Base-by-base conservation (phyloP, 2,329 filamentous ascomycete genomes). In the Monosporascus sp. region DNA sequence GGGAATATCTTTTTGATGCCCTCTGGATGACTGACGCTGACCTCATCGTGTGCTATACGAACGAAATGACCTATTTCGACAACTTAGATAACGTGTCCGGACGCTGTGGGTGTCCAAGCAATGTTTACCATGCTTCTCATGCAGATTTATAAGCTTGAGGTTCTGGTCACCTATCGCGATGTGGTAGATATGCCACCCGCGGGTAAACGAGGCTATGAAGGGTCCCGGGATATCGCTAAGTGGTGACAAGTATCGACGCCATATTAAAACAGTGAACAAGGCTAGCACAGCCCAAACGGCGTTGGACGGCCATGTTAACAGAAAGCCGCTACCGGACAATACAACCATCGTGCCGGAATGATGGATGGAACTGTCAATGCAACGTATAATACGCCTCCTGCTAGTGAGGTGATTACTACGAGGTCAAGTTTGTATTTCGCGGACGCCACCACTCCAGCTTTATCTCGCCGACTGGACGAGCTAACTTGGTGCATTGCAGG, bases 41-140 rank as follows among this genome's bases (percentile, higher is more conserved):
- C 47, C 22, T 49, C 34, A 19, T 49, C 17, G 7, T 20, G 34
- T 17, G 47, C 47, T 14, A 49, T 36, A n/a, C 47, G 47, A 14
- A 40, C 19, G 31, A 40, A 40, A 20, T 20, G 47, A 8, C 47
- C 47, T 46, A 16, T 34, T 47, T 5, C 11, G 31, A 34, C 9
- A 34, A 34, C 11, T 5, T 34, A 31, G 11, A 34, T 14, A 34
- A 14, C 4, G 5, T 5, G 11, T 34, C 31, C 31, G 11, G 31
- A 5, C 9, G 31, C 22, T 31, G 24, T 24, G 22, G 49, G 17
- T n/a, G 46, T n/a, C 7, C 11, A 50, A 16, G 7, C 50, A 27
- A 20, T 53, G 48, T n/a, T 31, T 38, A 38, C 48, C 52, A 24
- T 40, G 24, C 24, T 49, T 49, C 20, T 49, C 19, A 49, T 49